These are phyloP conservation scores for Mycena metata DNA, from an alignment of 768 basidiomycete species.

Conservation along the genomic window DNA sequence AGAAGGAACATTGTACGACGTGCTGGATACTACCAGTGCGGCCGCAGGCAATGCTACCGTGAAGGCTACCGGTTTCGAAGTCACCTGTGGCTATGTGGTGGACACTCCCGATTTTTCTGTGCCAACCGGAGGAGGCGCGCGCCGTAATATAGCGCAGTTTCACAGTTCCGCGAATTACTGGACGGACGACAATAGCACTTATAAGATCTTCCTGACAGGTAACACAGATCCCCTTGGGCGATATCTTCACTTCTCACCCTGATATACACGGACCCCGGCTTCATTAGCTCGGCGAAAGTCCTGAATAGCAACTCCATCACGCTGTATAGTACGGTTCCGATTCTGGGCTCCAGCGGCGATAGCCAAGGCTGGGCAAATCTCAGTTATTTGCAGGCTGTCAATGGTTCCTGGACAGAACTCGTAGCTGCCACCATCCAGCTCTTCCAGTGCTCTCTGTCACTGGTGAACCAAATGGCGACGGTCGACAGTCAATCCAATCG, in stretches of 20 bases:
- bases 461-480: background rate
- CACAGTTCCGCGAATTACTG: no score
- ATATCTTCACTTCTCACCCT: background rate
- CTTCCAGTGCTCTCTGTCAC: conserved; percentile 9
- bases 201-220: no score
- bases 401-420: background rate
- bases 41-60: background rate
- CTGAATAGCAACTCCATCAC: background rate
- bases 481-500: conserved; percentile 2
- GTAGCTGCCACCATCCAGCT: background rate
- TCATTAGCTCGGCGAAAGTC: background rate
- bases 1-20: background rate
- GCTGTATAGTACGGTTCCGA: background rate
- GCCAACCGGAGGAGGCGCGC: background rate
- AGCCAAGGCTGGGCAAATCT: background rate
- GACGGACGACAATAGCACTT: no score
- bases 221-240: no score
- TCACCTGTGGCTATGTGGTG: background rate
- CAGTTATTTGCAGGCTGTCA: background rate
- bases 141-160: no score
- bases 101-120: background rate
- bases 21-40: background rate
- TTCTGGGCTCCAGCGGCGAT: conserved; percentile 2
- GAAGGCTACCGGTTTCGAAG: background rate
- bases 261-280: conserved; percentile 1